Base-by-base conservation (phyloP, 2,329 filamentous ascomycete species). In the Purpureocillium lavendulum region DNA sequence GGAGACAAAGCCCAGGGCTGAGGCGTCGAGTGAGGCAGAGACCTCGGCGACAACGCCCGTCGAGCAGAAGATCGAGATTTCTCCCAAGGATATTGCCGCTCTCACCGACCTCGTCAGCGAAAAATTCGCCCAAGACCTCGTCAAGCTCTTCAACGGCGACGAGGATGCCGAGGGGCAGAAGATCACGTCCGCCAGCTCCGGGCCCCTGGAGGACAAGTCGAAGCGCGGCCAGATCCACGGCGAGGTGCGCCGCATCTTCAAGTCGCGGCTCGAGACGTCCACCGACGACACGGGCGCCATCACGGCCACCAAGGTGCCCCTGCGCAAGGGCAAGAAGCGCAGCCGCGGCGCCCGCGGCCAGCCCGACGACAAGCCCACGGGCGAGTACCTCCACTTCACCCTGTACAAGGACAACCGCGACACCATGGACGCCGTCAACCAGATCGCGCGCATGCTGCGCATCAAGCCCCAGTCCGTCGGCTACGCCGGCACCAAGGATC, bases 321-420 rank as follows among this genome's bases (percentile, higher is more conserved):
- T 24, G 52, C 61, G 53, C 13, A 58, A 55, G 34, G 50, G 51
- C 39, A 58, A 56, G 45, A 59, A 55, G 42, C 49, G 49, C 40
- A 46, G 42, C 38, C 42, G 54, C 32, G 51, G 47, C 3, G 49
- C 54, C 17, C 51, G 52, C 9, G 47, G 47, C 15, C 49, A 49
- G 12, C 47, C 43, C 10, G 52, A 56, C 3, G 56, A 61, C 42
- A 58, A 61, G 45, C 58, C 58, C 42, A 44, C 59, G 72, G 87
- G 84, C 14, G 82, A 88, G 36, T 92, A 87, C 58, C 67, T 95
- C 12, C 88, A 95, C 59, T 94, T 95, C 59, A 90, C 86, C 1
- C 70, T 96, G 38, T 94, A 90, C 75, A 96, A 96, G 65, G 89
- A 95, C 65, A 96, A 96, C 65, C 89, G 90, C 56, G 89, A 96